Conservation (phyloP, 2,329 filamentous ascomycete genomes). For the Diaporthe sp. region DNA sequence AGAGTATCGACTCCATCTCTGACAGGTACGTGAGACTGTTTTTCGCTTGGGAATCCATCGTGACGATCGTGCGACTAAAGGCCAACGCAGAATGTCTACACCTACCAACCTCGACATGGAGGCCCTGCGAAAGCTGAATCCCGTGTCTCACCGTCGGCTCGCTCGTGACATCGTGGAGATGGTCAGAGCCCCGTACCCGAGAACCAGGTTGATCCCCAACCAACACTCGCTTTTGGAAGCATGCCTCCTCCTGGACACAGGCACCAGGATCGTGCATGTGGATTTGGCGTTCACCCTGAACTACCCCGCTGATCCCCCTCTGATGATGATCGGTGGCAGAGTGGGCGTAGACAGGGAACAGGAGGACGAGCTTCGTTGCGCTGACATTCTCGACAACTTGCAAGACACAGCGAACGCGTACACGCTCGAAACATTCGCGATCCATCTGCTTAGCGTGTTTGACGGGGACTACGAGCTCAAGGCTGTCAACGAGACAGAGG, state of each 20-base stretch:
- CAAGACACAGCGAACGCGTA: neutral
- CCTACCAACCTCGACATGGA: neutral
- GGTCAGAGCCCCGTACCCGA: neutral
- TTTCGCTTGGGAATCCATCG: neutral
- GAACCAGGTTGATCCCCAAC: neutral
- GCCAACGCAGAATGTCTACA: neutral
- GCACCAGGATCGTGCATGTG: neutral
- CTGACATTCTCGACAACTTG: neutral
- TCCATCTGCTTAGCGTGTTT: neutral
- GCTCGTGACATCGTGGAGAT: neutral
- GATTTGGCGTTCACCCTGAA: fast-evolving
- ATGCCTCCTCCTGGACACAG: neutral
- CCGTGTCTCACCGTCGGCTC: neutral
- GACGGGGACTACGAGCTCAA: neutral
- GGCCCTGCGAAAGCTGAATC: too few relatives aligned
- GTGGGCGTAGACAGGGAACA: fast-evolving
- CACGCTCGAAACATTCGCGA: neutral
- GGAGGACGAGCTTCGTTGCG: neutral
- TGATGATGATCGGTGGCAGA: neutral
- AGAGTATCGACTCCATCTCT: neutral
- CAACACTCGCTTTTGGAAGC: neutral
- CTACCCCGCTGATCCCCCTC: neutral
- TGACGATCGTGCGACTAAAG: neutral
- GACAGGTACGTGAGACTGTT: neutral
- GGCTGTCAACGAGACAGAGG: too few relatives aligned